phyloP scores from a whole-genome alignment of 176 grass and related monocot species.

The Raddia distichophylla region DNA sequence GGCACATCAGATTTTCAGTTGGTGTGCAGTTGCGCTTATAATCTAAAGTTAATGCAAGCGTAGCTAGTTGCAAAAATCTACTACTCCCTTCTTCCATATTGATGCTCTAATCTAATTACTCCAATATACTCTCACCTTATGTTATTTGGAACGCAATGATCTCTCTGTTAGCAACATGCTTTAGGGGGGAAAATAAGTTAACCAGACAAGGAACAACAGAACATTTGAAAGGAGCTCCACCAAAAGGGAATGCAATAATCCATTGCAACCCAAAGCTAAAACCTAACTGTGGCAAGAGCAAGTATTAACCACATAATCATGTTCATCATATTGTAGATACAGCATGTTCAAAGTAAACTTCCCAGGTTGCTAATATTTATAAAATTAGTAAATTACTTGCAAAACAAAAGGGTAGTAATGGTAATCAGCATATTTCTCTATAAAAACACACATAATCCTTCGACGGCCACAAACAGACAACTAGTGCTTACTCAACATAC shows the following conservation, averaged over 20 bases:
- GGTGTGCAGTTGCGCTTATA: neutral
- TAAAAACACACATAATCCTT: neutral
- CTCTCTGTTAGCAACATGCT: neutral
- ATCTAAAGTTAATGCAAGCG: neutral
- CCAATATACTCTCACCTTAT: neutral
- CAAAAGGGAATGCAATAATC: neutral
- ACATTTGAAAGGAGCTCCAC: neutral
- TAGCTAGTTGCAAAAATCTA: neutral
- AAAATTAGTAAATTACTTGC: neutral
- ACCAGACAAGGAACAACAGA: neutral
- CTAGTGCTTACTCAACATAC: constrained; percentile 53
- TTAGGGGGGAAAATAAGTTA: neutral
- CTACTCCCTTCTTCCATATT: neutral
- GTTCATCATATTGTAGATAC: neutral
- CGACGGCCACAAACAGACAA: neutral
- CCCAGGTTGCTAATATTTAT: neutral
- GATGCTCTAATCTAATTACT: neutral
- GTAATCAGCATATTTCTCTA: neutral
- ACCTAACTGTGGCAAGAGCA: neutral
- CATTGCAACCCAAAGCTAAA: neutral
- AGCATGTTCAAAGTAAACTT: neutral
- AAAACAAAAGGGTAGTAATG: neutral
- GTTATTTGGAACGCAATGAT: neutral
- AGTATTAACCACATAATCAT: neutral
- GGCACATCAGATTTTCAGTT: neutral